Evolutionary conservation across 371 early-diverging fungal genomes (phyloP), one percentile per base, ranked within the genome.

Genomic region (Lichtheimia ornata): DNA sequence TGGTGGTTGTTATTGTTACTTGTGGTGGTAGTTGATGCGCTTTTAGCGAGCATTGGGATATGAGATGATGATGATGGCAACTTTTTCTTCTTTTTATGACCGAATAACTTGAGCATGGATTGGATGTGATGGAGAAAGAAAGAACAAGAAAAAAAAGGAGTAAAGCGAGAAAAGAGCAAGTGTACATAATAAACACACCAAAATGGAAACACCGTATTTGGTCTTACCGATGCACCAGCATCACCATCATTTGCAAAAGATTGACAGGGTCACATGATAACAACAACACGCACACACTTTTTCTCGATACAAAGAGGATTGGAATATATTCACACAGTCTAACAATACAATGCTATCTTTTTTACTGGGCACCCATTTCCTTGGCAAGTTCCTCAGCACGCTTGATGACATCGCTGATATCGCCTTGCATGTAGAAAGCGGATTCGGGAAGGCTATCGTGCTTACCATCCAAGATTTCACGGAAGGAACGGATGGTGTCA

Each of bases 401-500:
- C 22, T 22, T 22, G 22, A 22, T 22, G 22, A 22, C 22, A 22
- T 22, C 22, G 22, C 22, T 22, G 22, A 22, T 22, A 22, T 22
- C 22, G 2, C 22, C 22, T 22, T 22, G 22, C 22, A 22, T 22
- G 22, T 22, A 22, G 22, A 22, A 22, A 22, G 22, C 22, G 22
- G 22, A 22, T 22, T 22, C 22, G 22, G 22, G 22, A 22, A 22
- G 22, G 22, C 22, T 22, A 22, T 22, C 97, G 87, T 94, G 94
- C 89, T 96, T 97, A 63, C 97, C 98, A 55, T 92, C 95, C 50
- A 97, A 84, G 73, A 97, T 96, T 79, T 96, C 97, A 84, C 88
- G 89, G 91, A 96, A 97, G 45, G 95, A 94, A 72, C 95, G 92
- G 85, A 97, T 90, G 71, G 96, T 96, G 76, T 98, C 98, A 82